Evolutionary conservation across 768 basidiomycete species (phyloP), one percentile per base, ranked within the genome.

Genomic region (Tricholoma terreum): DNA sequence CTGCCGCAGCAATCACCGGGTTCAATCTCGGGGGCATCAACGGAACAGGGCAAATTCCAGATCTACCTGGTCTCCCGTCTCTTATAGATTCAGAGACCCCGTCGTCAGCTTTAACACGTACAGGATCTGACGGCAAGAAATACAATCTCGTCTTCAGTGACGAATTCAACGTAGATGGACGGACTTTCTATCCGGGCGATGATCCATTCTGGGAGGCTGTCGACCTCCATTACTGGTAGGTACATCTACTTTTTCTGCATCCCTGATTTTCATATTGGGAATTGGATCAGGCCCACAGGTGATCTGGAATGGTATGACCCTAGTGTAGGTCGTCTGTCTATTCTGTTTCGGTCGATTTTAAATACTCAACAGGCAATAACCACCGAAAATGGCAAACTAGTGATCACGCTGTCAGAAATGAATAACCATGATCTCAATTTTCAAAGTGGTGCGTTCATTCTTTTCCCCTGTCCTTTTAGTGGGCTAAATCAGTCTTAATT

Each of bases 21-120:
- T 94, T 85, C 73, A 95, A 95, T 69, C 77, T 95, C n/a, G 95
- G 94, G 17, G 90, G 90, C 3, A 86, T 92, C 63, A 98, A 98
- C 65, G 82, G 74, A 14, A 80, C 89, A 0, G 96, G 96, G 2
- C 95, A 98, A 72, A 86, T 98, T 31, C 93, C 95, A 1, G 70
- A 76, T 52, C 80, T 95, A 2, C 79, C 85, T 4, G 81, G 83
- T 55, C 70, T 94, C 57, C 88, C 86, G 0, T 70, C 61, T 1
- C 71, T 97, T 31, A 82, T 98, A 63, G 96, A 99, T 73, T 53
- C 63, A 2, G 88, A 86, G 30, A 98, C 96, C 0, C 91, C 90
- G 1, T 46, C 70, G 2, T 69, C 73, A 10, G 88, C 75, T 7
- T 69, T 73, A 56, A 81, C 83, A 33, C 79, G 86, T 10, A 81